A percentile compares a stretch with the other conserved stretches of the same genome.
phyloP scores from a whole-genome alignment of 495 filamentous ascomycete species.

The Lophiotrema nucula region DNA sequence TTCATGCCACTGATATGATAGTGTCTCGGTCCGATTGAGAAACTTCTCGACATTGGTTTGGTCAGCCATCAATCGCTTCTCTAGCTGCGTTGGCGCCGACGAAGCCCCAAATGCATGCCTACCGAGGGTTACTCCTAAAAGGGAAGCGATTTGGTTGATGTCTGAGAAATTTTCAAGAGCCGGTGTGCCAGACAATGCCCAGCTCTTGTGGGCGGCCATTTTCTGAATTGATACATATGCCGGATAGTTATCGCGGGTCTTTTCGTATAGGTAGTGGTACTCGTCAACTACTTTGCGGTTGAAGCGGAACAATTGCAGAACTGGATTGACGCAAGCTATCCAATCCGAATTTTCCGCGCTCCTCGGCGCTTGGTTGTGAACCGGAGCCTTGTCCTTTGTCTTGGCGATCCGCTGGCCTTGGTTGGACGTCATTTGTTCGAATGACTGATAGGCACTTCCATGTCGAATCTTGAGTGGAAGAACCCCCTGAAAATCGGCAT shows the following conservation, averaged over 20 bases:
- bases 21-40: conserved; percentile 20
- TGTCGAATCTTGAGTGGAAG: conserved; percentile 35
- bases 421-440: conserved; percentile 4
- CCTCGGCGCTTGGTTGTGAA: neutral
- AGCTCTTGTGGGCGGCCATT: conserved; percentile 54
- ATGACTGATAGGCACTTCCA: conserved; percentile 31
- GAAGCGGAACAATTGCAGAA: conserved; percentile 61
- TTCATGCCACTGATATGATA: conserved; percentile 32
- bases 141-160: conserved; percentile 55
- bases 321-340: conserved; percentile 37
- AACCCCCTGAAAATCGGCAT: conserved; percentile 23
- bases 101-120: neutral
- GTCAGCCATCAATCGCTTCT: conserved; percentile 25
- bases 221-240: conserved; percentile 36
- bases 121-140: conserved; percentile 52
- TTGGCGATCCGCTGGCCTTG: neutral
- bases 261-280: conserved; percentile 55
- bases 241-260: conserved; percentile 22
- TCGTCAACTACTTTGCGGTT: conserved; percentile 68
- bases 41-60: conserved; percentile 40
- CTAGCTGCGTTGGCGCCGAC: conserved; percentile 35
- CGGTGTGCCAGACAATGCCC: conserved; percentile 70
- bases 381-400: neutral
- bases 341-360: conserved; percentile 1
- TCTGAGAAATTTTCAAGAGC: conserved; percentile 57